These are phyloP conservation scores for Santalum album DNA, from an alignment of 164 flowering plant genomes.

Conservation along the genomic window DNA sequence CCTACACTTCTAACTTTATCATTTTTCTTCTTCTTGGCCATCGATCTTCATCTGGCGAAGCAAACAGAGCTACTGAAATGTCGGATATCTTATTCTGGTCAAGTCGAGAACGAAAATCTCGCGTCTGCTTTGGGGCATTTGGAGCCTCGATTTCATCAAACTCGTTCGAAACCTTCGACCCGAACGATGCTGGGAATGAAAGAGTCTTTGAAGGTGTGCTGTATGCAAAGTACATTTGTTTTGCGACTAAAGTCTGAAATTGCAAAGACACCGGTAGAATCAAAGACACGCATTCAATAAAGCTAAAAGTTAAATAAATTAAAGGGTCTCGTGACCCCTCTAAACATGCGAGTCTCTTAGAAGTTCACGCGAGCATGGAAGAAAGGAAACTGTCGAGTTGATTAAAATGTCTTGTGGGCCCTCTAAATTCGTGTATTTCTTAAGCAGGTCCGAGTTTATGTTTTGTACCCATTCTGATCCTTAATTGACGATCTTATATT, in stretches of 20 bases:
- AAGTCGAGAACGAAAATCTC: conserved; percentile 17
- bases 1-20: conserved; percentile 5
- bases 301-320: background rate
- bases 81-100: conserved; percentile 29
- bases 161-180: conserved; percentile 12
- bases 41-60: conserved; percentile 16
- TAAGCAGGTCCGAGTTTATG: too few relatives aligned
- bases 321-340: too few relatives aligned
- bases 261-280: too few relatives aligned
- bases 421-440: too few relatives aligned
- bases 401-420: too few relatives aligned
- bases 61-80: conserved; percentile 41
- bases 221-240: conserved; percentile 50
- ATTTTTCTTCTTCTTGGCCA: conserved; percentile 11
- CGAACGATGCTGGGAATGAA: conserved; percentile 16
- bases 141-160: conserved; percentile 43
- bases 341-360: too few relatives aligned
- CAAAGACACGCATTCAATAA: background rate
- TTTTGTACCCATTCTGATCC: too few relatives aligned
- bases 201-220: conserved; percentile 46
- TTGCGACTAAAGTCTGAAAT: conserved; percentile 61
- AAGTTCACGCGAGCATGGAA: too few relatives aligned
- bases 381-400: too few relatives aligned
- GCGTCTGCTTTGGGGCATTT: conserved; percentile 40
- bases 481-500: too few relatives aligned